These are phyloP conservation scores for Arthrocladium fulminans DNA, from an alignment of 2,329 filamentous ascomycete species.

Conservation along the genomic window DNA sequence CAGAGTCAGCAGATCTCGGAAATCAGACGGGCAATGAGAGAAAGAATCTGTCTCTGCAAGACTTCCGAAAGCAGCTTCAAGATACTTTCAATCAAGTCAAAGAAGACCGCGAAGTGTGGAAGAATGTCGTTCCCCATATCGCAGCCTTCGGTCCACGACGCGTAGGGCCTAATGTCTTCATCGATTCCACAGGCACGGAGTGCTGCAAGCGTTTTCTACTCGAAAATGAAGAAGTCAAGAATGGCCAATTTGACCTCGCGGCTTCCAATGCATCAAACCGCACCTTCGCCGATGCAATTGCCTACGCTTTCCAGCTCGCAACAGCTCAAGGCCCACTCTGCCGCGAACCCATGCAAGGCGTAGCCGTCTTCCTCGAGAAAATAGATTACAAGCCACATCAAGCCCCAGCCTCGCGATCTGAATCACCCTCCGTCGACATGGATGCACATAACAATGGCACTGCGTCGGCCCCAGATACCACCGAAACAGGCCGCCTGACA, in stretches of 20 bases:
- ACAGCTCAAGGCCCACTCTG: conserved; percentile 84
- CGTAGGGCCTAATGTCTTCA: conserved; percentile 77
- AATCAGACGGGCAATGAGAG: conserved; percentile 47
- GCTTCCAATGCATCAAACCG: conserved; percentile 38
- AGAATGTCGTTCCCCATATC: conserved; percentile 66
- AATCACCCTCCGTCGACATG: conserved; percentile 15
- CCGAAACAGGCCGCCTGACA: conserved; percentile 69
- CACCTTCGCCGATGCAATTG: conserved; percentile 81
- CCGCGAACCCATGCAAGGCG: conserved; percentile 83
- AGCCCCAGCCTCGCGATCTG: conserved; percentile 40
- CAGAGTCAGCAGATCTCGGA: conserved; percentile 31
- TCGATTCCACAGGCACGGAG: conserved; percentile 67
- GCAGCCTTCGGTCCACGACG: conserved; percentile 82
- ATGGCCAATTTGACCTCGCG: conserved; percentile 15
- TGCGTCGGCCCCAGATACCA: conserved; percentile 42
- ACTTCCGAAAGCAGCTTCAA: conserved; percentile 67
- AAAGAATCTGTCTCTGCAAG: conserved; percentile 58
- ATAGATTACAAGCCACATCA: conserved; percentile 56
- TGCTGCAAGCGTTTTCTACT: conserved; percentile 59
- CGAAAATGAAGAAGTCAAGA: conserved; percentile 25
- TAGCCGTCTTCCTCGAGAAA: conserved; percentile 75
- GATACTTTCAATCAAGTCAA: conserved; percentile 61
- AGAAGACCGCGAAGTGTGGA: conserved; percentile 67
- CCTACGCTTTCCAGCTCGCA: conserved; percentile 88
- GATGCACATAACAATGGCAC: neutral